phyloP scores from a whole-genome alignment of 768 basidiomycete species.

The Mycena capillaripes region DNA sequence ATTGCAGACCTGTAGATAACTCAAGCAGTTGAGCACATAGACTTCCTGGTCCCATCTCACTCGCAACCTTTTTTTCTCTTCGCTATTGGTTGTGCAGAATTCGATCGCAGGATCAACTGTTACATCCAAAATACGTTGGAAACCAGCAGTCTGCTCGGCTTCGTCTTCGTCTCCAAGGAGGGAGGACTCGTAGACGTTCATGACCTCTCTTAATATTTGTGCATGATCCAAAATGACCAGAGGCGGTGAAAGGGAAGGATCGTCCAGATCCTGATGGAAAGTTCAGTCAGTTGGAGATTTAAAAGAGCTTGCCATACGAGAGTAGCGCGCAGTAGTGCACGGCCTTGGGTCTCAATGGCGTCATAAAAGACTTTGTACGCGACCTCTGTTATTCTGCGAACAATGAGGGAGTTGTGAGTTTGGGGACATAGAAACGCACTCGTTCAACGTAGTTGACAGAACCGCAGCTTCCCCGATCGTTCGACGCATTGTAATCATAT shows the following conservation, averaged over 20 bases:
- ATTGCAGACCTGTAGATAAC: slow-evolving; percentile 79
- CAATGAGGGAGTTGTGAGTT: not conserved
- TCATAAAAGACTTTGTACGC: slow-evolving; percentile 91
- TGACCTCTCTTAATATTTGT: slow-evolving; percentile 89
- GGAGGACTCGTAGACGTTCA: slow-evolving; percentile 90
- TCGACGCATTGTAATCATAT: slow-evolving; percentile 90
- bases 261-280: slow-evolving; percentile 71
- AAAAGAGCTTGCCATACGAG: slow-evolving; percentile 57
- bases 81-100: slow-evolving; percentile 78
- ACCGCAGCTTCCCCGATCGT: slow-evolving; percentile 91
- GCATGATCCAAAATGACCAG: slow-evolving; percentile 84
- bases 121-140: slow-evolving; percentile 83
- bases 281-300: slow-evolving; percentile 40
- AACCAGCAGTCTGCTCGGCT: slow-evolving; percentile 57
- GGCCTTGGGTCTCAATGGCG: slow-evolving; percentile 87
- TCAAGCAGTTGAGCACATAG: slow-evolving; percentile 89
- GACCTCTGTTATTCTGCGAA: slow-evolving; percentile 79
- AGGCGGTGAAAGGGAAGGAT: slow-evolving; percentile 81
- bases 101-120: slow-evolving; percentile 89
- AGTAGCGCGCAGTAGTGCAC: slow-evolving; percentile 67
- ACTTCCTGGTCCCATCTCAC: slow-evolving; percentile 86
- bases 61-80: slow-evolving; percentile 69
- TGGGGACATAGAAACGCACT: slow-evolving; percentile 64
- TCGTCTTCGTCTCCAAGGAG: slow-evolving; percentile 76
- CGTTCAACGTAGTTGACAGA: slow-evolving; percentile 81